These are phyloP conservation scores for Kwoniella dendrophila DNA, from an alignment of 768 basidiomycete genomes.

Conservation along the genomic window DNA sequence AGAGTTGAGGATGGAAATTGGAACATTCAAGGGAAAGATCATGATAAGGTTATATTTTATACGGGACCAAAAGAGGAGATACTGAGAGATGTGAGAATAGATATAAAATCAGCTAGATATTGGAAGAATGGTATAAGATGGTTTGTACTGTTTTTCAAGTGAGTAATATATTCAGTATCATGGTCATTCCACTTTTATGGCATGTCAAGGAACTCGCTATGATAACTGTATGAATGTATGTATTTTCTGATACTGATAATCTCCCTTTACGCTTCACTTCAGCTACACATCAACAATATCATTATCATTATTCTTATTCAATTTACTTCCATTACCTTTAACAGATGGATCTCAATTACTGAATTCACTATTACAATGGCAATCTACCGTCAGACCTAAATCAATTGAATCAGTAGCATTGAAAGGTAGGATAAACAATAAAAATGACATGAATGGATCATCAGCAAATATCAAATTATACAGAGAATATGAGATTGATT, in stretches of 20 bases:
- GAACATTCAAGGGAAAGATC: too few relatives aligned
- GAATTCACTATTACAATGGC: slow-evolving; percentile 35
- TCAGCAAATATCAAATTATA: slow-evolving; percentile 26
- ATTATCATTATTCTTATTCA: slow-evolving; percentile 80
- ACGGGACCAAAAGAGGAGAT: slow-evolving; percentile 70
- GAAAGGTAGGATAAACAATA: not conserved
- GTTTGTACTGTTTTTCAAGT: slow-evolving; percentile 63
- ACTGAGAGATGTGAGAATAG: slow-evolving; percentile 57
- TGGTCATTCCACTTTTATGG: not conserved
- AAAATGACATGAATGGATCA: slow-evolving; percentile 2
- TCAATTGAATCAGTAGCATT: not conserved
- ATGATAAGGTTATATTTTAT: slow-evolving; percentile 77
- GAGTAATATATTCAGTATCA: slow-evolving; percentile 42
- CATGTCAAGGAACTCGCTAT: too few relatives aligned
- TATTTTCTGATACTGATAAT: not conserved
- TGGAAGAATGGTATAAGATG: slow-evolving; percentile 25
- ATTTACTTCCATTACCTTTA: slow-evolving; percentile 71
- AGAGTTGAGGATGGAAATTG: slow-evolving; percentile 35
- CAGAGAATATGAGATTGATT: slow-evolving; percentile 36
- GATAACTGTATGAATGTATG: too few relatives aligned
- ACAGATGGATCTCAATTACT: slow-evolving; percentile 74
- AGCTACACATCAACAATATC: slow-evolving; percentile 61
- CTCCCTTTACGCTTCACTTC: not conserved
- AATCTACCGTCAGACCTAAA: not conserved
- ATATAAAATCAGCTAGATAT: slow-evolving; percentile 61